Percentiles rank a stretch among this genome's conserved stretches.
Conservation (phyloP, 179 eudicot species). For the Pouteria campechiana region DNA sequence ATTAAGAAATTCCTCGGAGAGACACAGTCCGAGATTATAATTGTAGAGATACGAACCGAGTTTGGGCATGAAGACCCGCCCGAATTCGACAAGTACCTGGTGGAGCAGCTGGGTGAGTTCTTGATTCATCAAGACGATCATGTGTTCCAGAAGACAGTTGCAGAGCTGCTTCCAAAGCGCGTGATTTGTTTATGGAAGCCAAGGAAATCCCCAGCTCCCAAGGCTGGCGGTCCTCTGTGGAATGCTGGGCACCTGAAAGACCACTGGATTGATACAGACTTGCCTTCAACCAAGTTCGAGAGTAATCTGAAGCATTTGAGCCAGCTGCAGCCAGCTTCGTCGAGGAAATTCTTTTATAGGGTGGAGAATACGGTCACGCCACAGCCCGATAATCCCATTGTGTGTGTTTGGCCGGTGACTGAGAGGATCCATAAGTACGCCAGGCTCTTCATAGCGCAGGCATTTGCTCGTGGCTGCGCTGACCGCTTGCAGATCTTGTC, state of each 20-base stretch:
- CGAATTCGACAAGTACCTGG: constrained; percentile 55
- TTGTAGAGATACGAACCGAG: constrained; percentile 85
- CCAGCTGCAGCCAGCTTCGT: constrained; percentile 42
- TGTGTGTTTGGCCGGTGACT: constrained; percentile 78
- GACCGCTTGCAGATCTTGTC: constrained; percentile 75
- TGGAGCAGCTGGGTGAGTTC: constrained; percentile 58
- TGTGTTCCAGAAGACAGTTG: constrained; percentile 54
- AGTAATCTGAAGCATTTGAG: constrained; percentile 63
- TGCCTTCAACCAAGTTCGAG: constrained; percentile 78
- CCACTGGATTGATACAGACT: constrained; percentile 86
- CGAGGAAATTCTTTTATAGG: constrained; percentile 65
- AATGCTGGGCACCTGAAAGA: constrained; percentile 54
- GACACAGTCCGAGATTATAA: constrained; percentile 66
- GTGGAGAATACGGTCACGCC: constrained; percentile 96
- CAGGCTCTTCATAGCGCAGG: constrained; percentile 58
- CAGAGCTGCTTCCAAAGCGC: constrained; percentile 61
- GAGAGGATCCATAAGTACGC: constrained; percentile 58
- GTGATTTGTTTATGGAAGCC: constrained; percentile 90
- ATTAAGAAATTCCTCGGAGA: constrained; percentile 63
- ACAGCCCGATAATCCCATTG: constrained; percentile 65
- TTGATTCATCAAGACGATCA: constrained; percentile 61
- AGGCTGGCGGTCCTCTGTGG: constrained; percentile 59
- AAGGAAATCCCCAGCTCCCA: constrained; percentile 38
- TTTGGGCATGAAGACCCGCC: constrained; percentile 83
- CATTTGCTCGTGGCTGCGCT: constrained; percentile 31